phyloP scores from a whole-genome alignment of 768 basidiomycete genomes.

The Bullera alba region DNA sequence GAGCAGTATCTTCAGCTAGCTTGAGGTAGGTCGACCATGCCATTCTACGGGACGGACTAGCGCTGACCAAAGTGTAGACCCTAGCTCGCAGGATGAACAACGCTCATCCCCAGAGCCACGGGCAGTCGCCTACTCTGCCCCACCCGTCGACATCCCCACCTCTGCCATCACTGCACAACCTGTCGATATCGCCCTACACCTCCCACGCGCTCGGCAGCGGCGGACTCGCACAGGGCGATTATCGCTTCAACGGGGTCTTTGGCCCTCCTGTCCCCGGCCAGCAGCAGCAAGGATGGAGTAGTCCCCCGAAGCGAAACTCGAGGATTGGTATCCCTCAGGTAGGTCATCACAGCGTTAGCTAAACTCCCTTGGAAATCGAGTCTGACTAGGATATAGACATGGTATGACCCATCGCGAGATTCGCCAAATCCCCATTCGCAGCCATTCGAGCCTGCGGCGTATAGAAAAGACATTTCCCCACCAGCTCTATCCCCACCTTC shows the following conservation, averaged over 20 bases:
- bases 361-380: background rate
- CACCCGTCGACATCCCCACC: constrained; percentile 26
- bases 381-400: constrained; percentile 11
- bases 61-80: no score
- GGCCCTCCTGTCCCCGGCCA: constrained; percentile 25
- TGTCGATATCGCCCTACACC: constrained; percentile 29
- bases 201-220: background rate
- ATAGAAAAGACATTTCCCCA: constrained; percentile 16
- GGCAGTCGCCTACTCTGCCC: constrained; percentile 2
- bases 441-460: constrained; percentile 25
- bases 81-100: no score
- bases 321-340: constrained; percentile 27
- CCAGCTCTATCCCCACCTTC: constrained; percentile 38
- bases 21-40: background rate
- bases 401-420: constrained; percentile 35
- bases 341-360: no score
- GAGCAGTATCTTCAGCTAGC: constrained; percentile 5
- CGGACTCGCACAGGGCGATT: constrained; percentile 14
- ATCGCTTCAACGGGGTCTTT: constrained; percentile 37
- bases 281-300: constrained; percentile 13
- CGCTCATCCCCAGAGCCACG: no score
- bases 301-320: constrained; percentile 22
- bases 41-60: no score
- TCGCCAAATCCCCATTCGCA: constrained; percentile 14
- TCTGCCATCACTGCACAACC: constrained; percentile 30